phyloP scores from a whole-genome alignment of 1,284 basidiomycete species.

The Cerioporus squamosus region DNA sequence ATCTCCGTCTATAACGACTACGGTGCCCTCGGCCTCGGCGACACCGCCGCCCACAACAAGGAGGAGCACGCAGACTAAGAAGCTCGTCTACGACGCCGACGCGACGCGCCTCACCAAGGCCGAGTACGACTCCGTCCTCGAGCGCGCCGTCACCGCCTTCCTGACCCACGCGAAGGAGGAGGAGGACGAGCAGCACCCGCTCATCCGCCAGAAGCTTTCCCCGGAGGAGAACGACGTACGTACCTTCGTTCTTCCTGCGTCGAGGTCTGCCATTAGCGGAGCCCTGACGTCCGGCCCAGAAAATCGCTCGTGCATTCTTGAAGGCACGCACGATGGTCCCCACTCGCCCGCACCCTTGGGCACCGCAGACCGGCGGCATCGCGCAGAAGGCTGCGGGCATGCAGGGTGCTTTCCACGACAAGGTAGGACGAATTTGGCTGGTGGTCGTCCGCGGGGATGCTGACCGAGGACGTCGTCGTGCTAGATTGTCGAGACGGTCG shows the following conservation, averaged over 20 bases:
- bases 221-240: slow-evolving; percentile 30
- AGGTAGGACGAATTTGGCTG: too few relatives aligned
- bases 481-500: too few relatives aligned
- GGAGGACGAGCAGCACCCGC: slow-evolving; percentile 27
- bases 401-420: too few relatives aligned
- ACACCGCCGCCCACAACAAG: slow-evolving; percentile 27
- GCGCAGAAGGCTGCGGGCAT: slow-evolving; percentile 25
- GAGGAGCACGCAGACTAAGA: slow-evolving; percentile 32
- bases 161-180: slow-evolving; percentile 31
- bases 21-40: slow-evolving; percentile 21
- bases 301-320: slow-evolving; percentile 26
- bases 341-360: slow-evolving; percentile 19
- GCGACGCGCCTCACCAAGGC: slow-evolving; percentile 10
- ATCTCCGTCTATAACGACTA: slow-evolving; percentile 32
- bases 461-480: too few relatives aligned
- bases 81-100: slow-evolving; percentile 27
- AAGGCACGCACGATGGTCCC: slow-evolving; percentile 23
- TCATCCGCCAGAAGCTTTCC: slow-evolving; percentile 21
- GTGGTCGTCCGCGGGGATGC: too few relatives aligned
- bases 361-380: slow-evolving; percentile 24
- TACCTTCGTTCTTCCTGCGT: not conserved
- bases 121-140: slow-evolving; percentile 27
- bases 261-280: not conserved
- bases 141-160: slow-evolving; percentile 29
- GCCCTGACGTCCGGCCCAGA: slow-evolving; percentile 9